Conservation (phyloP, 257 asterid species). For the Primulina huaijiensis region DNA sequence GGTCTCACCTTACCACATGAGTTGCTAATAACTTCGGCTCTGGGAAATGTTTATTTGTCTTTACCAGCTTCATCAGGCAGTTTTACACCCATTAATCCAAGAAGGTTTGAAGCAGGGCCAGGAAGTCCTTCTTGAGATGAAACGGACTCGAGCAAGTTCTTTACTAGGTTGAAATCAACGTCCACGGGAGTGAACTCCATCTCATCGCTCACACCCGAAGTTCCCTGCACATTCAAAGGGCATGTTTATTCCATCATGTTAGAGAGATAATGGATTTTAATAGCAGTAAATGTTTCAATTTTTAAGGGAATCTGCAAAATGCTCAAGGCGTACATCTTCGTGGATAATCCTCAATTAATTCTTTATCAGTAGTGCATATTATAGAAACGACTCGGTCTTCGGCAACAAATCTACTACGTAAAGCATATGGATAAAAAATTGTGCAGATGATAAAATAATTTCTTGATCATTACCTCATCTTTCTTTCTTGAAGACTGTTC, state of each 20-base stretch:
- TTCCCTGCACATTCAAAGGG: slow-evolving; percentile 46
- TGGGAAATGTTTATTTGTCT: slow-evolving; percentile 36
- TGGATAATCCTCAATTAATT: not conserved
- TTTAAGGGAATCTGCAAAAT: not conserved
- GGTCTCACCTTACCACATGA: not conserved
- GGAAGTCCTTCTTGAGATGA: slow-evolving; percentile 89
- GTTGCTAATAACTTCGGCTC: not conserved
- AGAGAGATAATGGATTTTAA: not conserved
- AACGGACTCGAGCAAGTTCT: slow-evolving; percentile 73
- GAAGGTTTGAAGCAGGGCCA: slow-evolving; percentile 92
- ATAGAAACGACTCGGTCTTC: not conserved
- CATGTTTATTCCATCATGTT: not conserved
- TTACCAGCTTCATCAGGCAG: slow-evolving; percentile 70
- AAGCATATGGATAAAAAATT: not conserved
- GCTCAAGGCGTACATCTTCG: not conserved
- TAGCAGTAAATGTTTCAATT: not conserved
- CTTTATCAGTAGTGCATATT: not conserved
- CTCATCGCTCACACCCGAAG: slow-evolving; percentile 47
- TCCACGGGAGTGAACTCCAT: slow-evolving; percentile 79
- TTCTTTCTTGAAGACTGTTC: slow-evolving; percentile 52
- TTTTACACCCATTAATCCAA: slow-evolving; percentile 81
- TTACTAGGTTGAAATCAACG: slow-evolving; percentile 86
- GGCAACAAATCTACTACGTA: slow-evolving; percentile 16
- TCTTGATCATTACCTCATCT: slow-evolving; percentile 48
- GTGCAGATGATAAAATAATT: not conserved